phyloP scores from a whole-genome alignment of 495 filamentous ascomycete species.

The Hapsidospora chrysogenum region DNA sequence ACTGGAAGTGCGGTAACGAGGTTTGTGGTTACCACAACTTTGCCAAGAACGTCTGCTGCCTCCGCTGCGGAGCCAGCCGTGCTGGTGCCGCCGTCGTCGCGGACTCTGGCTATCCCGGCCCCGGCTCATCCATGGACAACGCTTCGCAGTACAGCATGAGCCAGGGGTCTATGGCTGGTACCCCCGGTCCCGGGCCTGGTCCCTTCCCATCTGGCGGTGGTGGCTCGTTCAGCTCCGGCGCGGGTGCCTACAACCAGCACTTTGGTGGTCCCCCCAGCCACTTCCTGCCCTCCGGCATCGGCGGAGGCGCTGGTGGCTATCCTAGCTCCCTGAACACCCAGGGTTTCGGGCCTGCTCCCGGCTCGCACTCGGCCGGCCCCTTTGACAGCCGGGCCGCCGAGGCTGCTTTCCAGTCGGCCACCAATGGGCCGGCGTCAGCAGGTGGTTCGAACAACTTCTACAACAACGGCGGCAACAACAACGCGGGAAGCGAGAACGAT shows the following conservation, averaged over 20 bases:
- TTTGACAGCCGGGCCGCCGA: conserved; percentile 90
- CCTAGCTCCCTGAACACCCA: conserved; percentile 62
- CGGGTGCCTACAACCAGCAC: conserved; percentile 61
- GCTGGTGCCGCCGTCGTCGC: conserved; percentile 86
- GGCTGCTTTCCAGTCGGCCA: conserved; percentile 76
- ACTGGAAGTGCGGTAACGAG: conserved; percentile 97
- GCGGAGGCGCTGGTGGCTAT: conserved; percentile 62
- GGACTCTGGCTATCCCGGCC: conserved; percentile 79
- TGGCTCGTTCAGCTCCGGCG: conserved; percentile 52
- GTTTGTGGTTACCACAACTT: conserved; percentile 99
- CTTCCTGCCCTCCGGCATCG: conserved; percentile 82
- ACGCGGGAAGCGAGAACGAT: conserved; percentile 33
- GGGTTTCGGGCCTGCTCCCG: conserved; percentile 44
- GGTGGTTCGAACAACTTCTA: conserved; percentile 48
- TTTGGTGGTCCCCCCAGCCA: conserved; percentile 80
- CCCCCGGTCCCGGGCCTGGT: conserved; percentile 50
- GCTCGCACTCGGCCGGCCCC: conserved; percentile 66
- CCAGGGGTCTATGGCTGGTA: conserved; percentile 69
- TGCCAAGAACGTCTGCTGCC: conserved; percentile 94
- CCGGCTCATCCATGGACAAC: conserved; percentile 47
- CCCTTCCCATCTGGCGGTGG: conserved; percentile 55
- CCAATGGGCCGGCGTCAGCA: conserved; percentile 50
- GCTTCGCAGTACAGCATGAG: conserved; percentile 62
- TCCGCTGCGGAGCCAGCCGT: conserved; percentile 88
- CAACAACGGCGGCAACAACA: conserved; percentile 7